Conservation (phyloP, 176 grass and related monocot species). For the sorghum (Sorghum bicolor) region Sorghum_bicolor_NCBIv3 NC_012870.2:76404501-76405000, state of each 20-base stretch:
- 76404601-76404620: conserved; percentile 16
- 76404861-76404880: conserved; percentile 92
- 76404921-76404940: conserved; percentile 65
- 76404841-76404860: conserved; percentile 78
- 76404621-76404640: conserved; percentile 1
- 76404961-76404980: conserved; percentile 90
- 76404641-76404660: conserved; percentile 36
- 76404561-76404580: conserved; percentile 20
- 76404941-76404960: conserved; percentile 79
- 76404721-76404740: conserved; percentile 26
- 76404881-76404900: conserved; percentile 86
- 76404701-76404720: conserved; percentile 36
- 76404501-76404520: not conserved
- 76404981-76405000: conserved; percentile 78
- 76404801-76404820: conserved; percentile 24
- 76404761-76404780: conserved; percentile 24
- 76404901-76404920: conserved; percentile 53
- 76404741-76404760: conserved; percentile 43
- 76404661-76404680: not conserved
- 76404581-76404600: not conserved
- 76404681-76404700: conserved; percentile 31
- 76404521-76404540: conserved; percentile 13
- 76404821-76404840: conserved; percentile 61
- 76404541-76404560: conserved; percentile 25
- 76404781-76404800: conserved; percentile 11